These are phyloP conservation scores for Suhomyces chickasaworum DNA, from an alignment of 1,139 yeast genomes.

Conservation along the genomic window DNA sequence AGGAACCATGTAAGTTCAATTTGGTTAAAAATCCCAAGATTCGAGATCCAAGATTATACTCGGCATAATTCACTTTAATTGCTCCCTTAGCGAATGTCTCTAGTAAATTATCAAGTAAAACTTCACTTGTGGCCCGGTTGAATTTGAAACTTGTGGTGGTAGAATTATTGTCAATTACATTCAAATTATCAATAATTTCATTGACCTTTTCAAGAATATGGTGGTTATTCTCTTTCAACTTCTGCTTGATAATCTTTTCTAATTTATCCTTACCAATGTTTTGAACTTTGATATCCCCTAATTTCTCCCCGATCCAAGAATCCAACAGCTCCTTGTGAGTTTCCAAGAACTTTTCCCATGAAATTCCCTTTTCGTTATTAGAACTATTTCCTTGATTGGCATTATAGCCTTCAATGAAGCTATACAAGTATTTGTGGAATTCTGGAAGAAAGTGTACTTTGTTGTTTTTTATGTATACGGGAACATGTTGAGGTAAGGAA, in stretches of 20 bases:
- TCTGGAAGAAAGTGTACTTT: constrained; percentile 45
- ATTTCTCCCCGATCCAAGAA: constrained; percentile 18
- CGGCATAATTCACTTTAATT: constrained; percentile 45
- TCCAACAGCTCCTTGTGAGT: constrained; percentile 24
- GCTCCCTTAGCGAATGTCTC: constrained; percentile 41
- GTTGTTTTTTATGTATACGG: constrained; percentile 35
- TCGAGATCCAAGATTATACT: constrained; percentile 42
- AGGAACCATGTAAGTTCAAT: constrained; percentile 7
- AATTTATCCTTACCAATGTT: constrained; percentile 25
- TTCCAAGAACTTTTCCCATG: constrained; percentile 29
- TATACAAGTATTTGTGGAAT: constrained; percentile 39
- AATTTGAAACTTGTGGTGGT: constrained; percentile 2
- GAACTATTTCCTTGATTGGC: constrained; percentile 15
- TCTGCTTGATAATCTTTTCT: constrained; percentile 25
- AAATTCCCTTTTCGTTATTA: not conserved
- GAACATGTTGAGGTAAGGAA: constrained; percentile 34
- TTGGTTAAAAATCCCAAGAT: constrained; percentile 45
- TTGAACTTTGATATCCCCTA: constrained; percentile 13
- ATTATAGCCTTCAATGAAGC: constrained; percentile 36
- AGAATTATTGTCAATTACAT: constrained; percentile 9
- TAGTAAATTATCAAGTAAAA: constrained; percentile 24
- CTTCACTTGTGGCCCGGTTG: constrained; percentile 15
- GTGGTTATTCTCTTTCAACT: constrained; percentile 29
- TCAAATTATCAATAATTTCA: constrained; percentile 30
- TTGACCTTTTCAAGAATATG: constrained; percentile 30